Conservation (phyloP, 257 asterid genomes). For the Scutellaria baicalensis region DNA sequence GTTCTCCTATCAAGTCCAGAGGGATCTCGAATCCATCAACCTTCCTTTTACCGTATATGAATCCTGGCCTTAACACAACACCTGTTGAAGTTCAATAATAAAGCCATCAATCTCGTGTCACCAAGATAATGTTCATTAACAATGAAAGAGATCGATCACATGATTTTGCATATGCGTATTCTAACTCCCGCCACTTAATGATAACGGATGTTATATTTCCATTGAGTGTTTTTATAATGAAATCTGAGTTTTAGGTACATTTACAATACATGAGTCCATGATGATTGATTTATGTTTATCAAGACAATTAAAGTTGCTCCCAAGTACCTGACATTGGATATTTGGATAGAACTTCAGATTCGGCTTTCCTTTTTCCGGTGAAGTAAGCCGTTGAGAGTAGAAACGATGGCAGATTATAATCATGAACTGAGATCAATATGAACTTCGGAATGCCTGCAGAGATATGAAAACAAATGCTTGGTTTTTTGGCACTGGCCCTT, state of each 20-base stretch:
- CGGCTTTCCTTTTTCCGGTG: conserved; percentile 96
- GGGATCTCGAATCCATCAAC: conserved; percentile 85
- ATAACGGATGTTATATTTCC: background rate
- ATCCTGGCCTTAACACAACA: conserved; percentile 82
- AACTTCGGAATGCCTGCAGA: conserved; percentile 80
- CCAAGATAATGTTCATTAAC: background rate
- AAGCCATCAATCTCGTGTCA: background rate
- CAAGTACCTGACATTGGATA: conserved; percentile 71
- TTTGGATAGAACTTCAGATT: conserved; percentile 88
- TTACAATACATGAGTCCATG: background rate
- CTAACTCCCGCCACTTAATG: too few relatives aligned
- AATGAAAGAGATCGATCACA: background rate
- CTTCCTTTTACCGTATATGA: conserved; percentile 87
- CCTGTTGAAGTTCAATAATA: conserved; percentile 39
- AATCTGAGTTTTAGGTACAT: background rate
- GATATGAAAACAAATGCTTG: background rate
- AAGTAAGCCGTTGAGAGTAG: conserved; percentile 72
- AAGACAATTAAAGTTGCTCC: background rate
- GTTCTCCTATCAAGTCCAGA: conserved; percentile 80
- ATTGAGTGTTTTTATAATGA: background rate
- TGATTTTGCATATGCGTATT: background rate
- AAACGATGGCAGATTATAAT: conserved; percentile 88
- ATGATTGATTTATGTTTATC: background rate
- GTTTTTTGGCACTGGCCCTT: background rate
- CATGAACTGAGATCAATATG: conserved; percentile 93